phyloP scores from a whole-genome alignment of 257 asterid species.

The Agastache rugosa region DNA sequence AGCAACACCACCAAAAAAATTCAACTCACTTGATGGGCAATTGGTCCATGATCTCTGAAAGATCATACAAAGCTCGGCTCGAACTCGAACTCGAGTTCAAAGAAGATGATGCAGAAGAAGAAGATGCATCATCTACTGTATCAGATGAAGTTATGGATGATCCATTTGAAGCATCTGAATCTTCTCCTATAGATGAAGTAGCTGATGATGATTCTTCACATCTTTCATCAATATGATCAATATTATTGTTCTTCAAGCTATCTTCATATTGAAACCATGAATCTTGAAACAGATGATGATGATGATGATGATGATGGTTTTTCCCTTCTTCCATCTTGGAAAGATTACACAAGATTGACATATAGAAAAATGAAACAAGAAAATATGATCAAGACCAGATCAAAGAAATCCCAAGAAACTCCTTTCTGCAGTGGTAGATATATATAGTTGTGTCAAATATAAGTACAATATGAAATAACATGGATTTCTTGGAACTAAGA shows the following conservation, averaged over 20 bases:
- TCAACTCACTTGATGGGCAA: constrained; percentile 83
- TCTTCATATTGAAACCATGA: constrained; percentile 46
- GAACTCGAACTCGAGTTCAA: constrained; percentile 37
- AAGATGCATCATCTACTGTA: constrained; percentile 69
- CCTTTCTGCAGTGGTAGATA: not conserved
- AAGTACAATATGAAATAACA: constrained; percentile 29
- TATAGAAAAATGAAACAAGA: not conserved
- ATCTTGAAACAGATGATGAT: constrained; percentile 43
- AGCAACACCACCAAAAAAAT: not conserved
- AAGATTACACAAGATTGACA: not conserved
- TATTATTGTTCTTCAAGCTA: constrained; percentile 1
- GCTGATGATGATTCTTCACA: constrained; percentile 46
- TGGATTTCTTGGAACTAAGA: constrained; percentile 35
- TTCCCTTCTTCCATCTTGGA: constrained; percentile 52
- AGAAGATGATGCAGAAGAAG: constrained; percentile 46
- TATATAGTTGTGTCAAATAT: not conserved
- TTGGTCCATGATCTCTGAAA: constrained; percentile 76
- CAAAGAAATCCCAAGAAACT: constrained; percentile 14
- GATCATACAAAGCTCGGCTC: constrained; percentile 47
- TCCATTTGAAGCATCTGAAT: constrained; percentile 58
- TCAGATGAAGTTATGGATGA: constrained; percentile 56
- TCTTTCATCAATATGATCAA: constrained; percentile 13
- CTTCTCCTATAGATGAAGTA: constrained; percentile 50
- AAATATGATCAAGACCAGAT: not conserved
- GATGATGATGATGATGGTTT: not conserved